Conservation (phyloP, 2,329 filamentous ascomycete species). For the Botrytis deweyae region DNA sequence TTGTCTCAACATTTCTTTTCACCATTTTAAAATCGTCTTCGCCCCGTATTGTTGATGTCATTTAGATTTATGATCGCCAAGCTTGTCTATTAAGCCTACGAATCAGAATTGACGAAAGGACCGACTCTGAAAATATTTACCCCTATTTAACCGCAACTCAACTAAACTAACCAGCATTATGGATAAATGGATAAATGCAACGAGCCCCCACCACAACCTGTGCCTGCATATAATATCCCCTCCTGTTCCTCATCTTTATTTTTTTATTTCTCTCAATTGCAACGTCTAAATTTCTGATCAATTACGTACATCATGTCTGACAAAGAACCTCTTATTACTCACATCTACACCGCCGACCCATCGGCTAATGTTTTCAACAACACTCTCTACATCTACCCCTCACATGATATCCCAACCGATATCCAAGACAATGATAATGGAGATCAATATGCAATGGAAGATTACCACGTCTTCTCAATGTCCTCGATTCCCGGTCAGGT, state of each 20-base stretch:
- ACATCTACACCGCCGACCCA: constrained; percentile 77
- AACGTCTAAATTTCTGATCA: background rate
- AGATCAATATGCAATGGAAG: constrained; percentile 80
- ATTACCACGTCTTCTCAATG: constrained; percentile 74
- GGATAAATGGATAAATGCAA: constrained; percentile 22
- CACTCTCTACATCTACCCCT: constrained; percentile 76
- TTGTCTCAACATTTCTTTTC: background rate
- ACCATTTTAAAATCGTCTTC: background rate
- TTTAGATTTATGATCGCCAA: background rate
- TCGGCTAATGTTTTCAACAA: constrained; percentile 78
- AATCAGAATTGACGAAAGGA: constrained; percentile 13
- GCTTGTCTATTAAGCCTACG: background rate
- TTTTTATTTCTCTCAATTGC: background rate
- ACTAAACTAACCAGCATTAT: background rate
- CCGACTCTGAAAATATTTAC: background rate
- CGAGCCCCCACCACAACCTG: background rate
- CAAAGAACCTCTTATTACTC: constrained; percentile 61
- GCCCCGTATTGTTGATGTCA: background rate
- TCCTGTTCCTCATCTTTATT: background rate
- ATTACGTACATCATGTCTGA: constrained; percentile 12
- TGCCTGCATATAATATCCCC: constrained; percentile 5
- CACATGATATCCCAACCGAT: constrained; percentile 73
- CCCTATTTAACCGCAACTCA: constrained; percentile 17
- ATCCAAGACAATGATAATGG: constrained; percentile 80
- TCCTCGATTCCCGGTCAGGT: constrained; percentile 53